Percentiles rank a stretch among this genome's conserved stretches.
Conservation (phyloP, 73 alveolate genomes). For the Paramecium biaurelia region DNA sequence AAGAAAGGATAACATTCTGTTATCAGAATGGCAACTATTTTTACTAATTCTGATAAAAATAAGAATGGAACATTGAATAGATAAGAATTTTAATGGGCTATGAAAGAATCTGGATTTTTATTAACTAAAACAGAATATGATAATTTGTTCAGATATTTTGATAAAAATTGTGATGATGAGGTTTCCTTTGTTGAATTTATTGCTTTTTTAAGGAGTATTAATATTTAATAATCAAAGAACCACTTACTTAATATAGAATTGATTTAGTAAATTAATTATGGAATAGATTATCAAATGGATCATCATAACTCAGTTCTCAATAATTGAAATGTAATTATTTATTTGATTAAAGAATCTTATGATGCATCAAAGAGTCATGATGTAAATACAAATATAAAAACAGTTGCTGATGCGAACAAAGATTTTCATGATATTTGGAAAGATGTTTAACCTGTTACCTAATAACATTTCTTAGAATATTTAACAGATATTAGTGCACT, state of each 20-base stretch:
- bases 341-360: slow-evolving; percentile 49
- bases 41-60: slow-evolving; percentile 46
- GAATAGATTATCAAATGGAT: not conserved
- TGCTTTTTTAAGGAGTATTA: slow-evolving; percentile 47
- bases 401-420: slow-evolving; percentile 66
- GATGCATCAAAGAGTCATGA: slow-evolving; percentile 66
- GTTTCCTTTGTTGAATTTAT: slow-evolving; percentile 60
- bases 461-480: slow-evolving; percentile 78
- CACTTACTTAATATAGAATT: not conserved
- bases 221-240: not conserved
- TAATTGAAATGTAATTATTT: not conserved
- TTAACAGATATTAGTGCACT: slow-evolving; percentile 79
- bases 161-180: slow-evolving; percentile 70
- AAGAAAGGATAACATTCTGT: slow-evolving; percentile 74
- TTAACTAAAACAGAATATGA: slow-evolving; percentile 75
- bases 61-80: slow-evolving; percentile 61
- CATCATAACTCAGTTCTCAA: not conserved
- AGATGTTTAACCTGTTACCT: slow-evolving; percentile 49
- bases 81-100: slow-evolving; percentile 80
- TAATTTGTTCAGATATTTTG: slow-evolving; percentile 72
- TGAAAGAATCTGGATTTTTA: slow-evolving; percentile 74
- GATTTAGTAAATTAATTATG: not conserved
- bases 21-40: slow-evolving; percentile 71
- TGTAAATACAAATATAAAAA: slow-evolving; percentile 67
- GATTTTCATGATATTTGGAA: slow-evolving; percentile 67